Percentiles rank a stretch among this genome's conserved stretches.
Evolutionary conservation across 1,139 yeast genomes (phyloP).

Genomic region (Suhomyces taliae): DNA sequence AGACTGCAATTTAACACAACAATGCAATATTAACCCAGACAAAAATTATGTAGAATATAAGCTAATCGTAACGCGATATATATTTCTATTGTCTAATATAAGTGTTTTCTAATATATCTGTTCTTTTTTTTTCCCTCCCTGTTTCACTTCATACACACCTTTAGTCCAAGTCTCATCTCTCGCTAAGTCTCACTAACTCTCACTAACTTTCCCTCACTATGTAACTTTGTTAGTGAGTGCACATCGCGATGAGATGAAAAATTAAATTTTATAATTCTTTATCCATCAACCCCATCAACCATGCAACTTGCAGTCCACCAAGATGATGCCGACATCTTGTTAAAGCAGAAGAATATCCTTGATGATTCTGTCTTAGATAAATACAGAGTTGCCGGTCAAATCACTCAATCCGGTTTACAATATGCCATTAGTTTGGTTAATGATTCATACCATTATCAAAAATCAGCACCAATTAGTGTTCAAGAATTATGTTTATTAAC

Average conservation of each 20-base stretch:
- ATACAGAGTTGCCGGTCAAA: slow-evolving; percentile 87
- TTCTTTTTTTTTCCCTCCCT: too few species aligned
- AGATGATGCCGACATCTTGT: slow-evolving; percentile 71
- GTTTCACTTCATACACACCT: too few species aligned
- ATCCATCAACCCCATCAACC: slow-evolving; percentile 3
- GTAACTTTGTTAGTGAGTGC: neutral
- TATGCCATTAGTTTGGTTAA: slow-evolving; percentile 68
- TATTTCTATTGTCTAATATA: too few species aligned
- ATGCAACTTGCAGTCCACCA: slow-evolving; percentile 69
- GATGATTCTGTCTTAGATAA: slow-evolving; percentile 66
- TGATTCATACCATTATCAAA: slow-evolving; percentile 62
- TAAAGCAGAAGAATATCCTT: slow-evolving; percentile 72
- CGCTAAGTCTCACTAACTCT: neutral
- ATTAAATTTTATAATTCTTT: slow-evolving; percentile 4
- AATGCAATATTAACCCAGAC: too few species aligned
- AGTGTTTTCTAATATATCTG: too few species aligned
- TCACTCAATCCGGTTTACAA: slow-evolving; percentile 80
- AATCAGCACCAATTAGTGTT: slow-evolving; percentile 47
- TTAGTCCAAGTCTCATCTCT: too few species aligned
- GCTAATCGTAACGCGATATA: too few species aligned
- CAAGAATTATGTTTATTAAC: slow-evolving; percentile 82
- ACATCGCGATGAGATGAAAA: slow-evolving; percentile 9
- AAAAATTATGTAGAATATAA: too few species aligned
- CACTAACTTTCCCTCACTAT: neutral
- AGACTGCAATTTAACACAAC: too few species aligned